Conservation (phyloP, 495 filamentous ascomycete genomes). For the Hyaloscypha variabilis region DNA sequence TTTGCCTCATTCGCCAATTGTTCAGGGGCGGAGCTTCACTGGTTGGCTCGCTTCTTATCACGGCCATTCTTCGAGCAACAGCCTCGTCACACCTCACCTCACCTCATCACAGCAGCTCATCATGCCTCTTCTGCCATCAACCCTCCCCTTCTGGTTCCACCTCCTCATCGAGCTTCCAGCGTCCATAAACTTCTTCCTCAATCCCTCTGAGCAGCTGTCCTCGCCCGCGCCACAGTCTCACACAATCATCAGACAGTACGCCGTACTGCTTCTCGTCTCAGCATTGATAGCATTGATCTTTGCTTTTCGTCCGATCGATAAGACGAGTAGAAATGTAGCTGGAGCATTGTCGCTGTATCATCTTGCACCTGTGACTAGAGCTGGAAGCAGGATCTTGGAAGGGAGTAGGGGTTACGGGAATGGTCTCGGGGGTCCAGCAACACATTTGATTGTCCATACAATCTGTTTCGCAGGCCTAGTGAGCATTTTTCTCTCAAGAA, state of each 20-base stretch:
- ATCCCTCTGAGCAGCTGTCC: slow-evolving; percentile 34
- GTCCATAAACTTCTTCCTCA: slow-evolving; percentile 36
- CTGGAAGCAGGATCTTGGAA: slow-evolving; percentile 21
- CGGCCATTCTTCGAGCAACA: not conserved
- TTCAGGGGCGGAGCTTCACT: no score
- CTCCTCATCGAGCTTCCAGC: slow-evolving; percentile 39
- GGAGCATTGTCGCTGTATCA: slow-evolving; percentile 39
- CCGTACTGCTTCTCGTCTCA: slow-evolving; percentile 35
- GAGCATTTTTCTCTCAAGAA: slow-evolving; percentile 7
- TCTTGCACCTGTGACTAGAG: slow-evolving; percentile 35
- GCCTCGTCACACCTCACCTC: not conserved
- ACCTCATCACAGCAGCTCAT: not conserved
- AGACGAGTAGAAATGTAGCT: slow-evolving; percentile 31
- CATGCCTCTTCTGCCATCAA: not conserved
- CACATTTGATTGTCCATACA: slow-evolving; percentile 26
- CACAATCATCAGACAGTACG: slow-evolving; percentile 39
- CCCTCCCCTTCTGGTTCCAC: slow-evolving; percentile 37
- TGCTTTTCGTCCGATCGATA: slow-evolving; percentile 25
- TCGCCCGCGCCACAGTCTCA: slow-evolving; percentile 33
- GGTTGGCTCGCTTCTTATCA: no score
- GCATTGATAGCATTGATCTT: slow-evolving; percentile 38
- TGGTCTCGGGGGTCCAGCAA: slow-evolving; percentile 25
- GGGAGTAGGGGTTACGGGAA: slow-evolving; percentile 9
- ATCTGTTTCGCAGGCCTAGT: slow-evolving; percentile 16
- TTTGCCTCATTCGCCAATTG: no score